phyloP scores from a whole-genome alignment of 2,329 filamentous ascomycete species.

The Fusarium sarcochroum region DNA sequence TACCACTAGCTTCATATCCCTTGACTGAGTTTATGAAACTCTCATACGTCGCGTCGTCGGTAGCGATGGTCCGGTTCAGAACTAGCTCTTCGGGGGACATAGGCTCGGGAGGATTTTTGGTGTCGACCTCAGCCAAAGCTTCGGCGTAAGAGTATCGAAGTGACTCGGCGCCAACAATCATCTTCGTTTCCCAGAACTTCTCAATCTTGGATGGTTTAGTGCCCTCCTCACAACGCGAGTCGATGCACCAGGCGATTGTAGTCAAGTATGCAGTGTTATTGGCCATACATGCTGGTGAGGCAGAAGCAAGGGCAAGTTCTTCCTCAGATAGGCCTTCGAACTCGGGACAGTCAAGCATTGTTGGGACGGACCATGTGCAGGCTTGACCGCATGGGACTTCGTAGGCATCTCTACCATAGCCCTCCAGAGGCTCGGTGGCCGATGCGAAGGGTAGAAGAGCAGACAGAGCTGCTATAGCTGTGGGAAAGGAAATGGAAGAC shows the following conservation, averaged over 20 bases:
- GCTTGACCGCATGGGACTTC: slow-evolving; percentile 26
- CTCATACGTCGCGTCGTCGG: slow-evolving; percentile 14
- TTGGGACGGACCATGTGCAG: slow-evolving; percentile 33
- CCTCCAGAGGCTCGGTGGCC: slow-evolving; percentile 30
- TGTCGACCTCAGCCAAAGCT: slow-evolving; percentile 31
- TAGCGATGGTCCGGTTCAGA: slow-evolving; percentile 36
- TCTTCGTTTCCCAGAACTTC: slow-evolving; percentile 32
- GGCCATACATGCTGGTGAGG: slow-evolving; percentile 34
- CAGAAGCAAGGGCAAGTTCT: slow-evolving; percentile 26
- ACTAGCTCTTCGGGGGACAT: slow-evolving; percentile 1
- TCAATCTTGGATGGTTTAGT: slow-evolving; percentile 27
- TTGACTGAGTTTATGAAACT: slow-evolving; percentile 30
- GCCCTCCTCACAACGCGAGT: slow-evolving; percentile 4
- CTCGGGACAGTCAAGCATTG: slow-evolving; percentile 41
- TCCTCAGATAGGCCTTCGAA: slow-evolving; percentile 36
- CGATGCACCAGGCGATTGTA: slow-evolving; percentile 42
- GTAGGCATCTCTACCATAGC: slow-evolving; percentile 37
- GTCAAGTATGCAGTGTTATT: slow-evolving; percentile 38
- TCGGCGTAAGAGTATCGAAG: slow-evolving; percentile 31
- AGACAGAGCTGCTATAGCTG: background rate
- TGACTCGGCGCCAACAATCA: slow-evolving; percentile 28
- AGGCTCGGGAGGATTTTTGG: slow-evolving; percentile 4
- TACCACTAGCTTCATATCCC: slow-evolving; percentile 1
- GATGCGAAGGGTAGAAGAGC: background rate
- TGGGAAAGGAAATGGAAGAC: background rate